phyloP scores from a whole-genome alignment of 352 stramenopile species.

The Pythium sukuiense region DNA sequence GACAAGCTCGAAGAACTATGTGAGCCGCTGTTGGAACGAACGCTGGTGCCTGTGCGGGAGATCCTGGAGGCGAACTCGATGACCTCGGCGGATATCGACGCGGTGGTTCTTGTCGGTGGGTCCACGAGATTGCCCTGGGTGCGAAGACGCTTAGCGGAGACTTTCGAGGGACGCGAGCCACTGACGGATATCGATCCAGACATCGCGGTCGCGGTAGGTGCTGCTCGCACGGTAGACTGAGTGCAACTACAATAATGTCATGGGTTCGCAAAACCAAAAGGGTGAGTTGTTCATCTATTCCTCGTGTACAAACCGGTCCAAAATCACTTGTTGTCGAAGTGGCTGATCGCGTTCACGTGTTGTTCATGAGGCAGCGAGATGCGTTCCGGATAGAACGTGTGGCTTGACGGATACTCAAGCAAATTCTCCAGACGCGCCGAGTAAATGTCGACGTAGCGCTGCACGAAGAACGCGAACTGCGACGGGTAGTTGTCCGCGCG shows the following conservation, averaged over 20 bases:
- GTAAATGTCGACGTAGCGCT: slow-evolving; percentile 89
- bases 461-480: slow-evolving; percentile 85
- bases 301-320: neutral
- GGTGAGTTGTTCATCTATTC: neutral
- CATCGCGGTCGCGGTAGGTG: slow-evolving; percentile 64
- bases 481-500: slow-evolving; percentile 79
- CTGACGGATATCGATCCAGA: slow-evolving; percentile 66
- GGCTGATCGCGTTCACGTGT: slow-evolving; percentile 15
- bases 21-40: slow-evolving; percentile 46
- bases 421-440: slow-evolving; percentile 83
- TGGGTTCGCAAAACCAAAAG: neutral
- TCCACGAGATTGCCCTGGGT: slow-evolving; percentile 66
- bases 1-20: slow-evolving; percentile 51
- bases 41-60: slow-evolving; percentile 50
- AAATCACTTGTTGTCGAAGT: neutral
- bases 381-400: slow-evolving; percentile 85
- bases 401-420: slow-evolving; percentile 73
- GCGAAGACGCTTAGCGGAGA: slow-evolving; percentile 35
- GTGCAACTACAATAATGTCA: neutral
- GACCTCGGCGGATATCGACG: slow-evolving; percentile 48
- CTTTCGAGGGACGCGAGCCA: slow-evolving; percentile 50
- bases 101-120: slow-evolving; percentile 57
- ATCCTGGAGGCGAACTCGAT: slow-evolving; percentile 64
- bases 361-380: slow-evolving; percentile 62
- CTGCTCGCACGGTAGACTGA: slow-evolving; percentile 55